These are phyloP conservation scores for Blumeriella jaapii DNA, from an alignment of 2,329 filamentous ascomycete species.

Conservation along the genomic window DNA sequence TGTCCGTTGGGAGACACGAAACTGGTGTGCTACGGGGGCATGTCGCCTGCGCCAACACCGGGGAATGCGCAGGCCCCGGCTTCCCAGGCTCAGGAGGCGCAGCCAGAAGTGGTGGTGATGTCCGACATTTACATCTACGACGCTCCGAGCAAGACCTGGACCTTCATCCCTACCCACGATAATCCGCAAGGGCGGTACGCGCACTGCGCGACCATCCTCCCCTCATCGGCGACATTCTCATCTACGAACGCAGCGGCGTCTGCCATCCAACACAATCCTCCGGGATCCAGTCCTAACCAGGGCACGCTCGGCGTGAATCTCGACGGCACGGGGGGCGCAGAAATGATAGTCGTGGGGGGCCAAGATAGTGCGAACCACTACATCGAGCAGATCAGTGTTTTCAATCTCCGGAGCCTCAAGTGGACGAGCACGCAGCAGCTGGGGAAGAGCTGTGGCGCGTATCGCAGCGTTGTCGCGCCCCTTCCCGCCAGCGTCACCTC, in stretches of 20 bases:
- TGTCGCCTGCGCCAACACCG: constrained; percentile 61
- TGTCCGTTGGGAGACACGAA: constrained; percentile 91
- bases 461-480: constrained; percentile 87
- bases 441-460: constrained; percentile 89
- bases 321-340: constrained; percentile 82
- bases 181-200: constrained; percentile 90
- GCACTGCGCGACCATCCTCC: constrained; percentile 86
- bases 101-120: constrained; percentile 90
- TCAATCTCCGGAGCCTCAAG: constrained; percentile 87
- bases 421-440: constrained; percentile 86
- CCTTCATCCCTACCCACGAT: constrained; percentile 67
- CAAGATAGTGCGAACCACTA: constrained; percentile 98
- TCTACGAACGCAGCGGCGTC: constrained; percentile 75
- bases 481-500: constrained; percentile 54
- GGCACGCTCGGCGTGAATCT: constrained; percentile 80
- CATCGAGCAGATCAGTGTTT: constrained; percentile 97
- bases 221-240: constrained; percentile 77
- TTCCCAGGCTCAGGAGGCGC: constrained; percentile 43
- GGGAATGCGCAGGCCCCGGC: constrained; percentile 35
- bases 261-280: constrained; percentile 80
- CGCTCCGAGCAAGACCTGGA: constrained; percentile 72
- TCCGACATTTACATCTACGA: constrained; percentile 96
- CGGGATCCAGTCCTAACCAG: constrained; percentile 72
- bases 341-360: constrained; percentile 94
- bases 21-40: constrained; percentile 94